Evolutionary conservation across 75 land plant genomes (phyloP).

Genomic region (Larix kaempferi): DNA sequence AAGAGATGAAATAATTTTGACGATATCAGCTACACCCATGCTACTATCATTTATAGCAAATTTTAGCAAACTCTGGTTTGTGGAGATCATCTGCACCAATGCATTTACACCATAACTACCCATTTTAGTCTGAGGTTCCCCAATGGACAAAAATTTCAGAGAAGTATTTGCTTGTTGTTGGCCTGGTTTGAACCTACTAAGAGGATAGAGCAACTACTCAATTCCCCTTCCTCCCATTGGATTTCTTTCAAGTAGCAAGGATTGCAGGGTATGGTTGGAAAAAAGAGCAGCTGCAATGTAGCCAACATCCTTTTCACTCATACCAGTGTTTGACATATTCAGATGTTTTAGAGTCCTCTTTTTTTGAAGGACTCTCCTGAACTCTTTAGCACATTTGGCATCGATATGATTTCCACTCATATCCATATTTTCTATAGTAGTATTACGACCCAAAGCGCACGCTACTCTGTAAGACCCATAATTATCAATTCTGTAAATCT

Average conservation of each 20-base stretch:
- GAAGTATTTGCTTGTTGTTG: constrained; percentile 61
- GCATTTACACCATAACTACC: constrained; percentile 44
- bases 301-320: constrained; percentile 48
- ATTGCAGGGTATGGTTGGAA: constrained; percentile 44
- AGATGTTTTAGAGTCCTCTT: constrained; percentile 43
- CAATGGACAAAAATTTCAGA: constrained; percentile 53
- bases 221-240: constrained; percentile 56
- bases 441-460: constrained; percentile 47
- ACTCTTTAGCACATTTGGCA: constrained; percentile 60
- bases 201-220: constrained; percentile 67
- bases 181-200: constrained; percentile 59
- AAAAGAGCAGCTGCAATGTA: constrained; percentile 65
- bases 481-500: constrained; percentile 35
- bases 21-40: constrained; percentile 46
- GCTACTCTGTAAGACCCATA: constrained; percentile 45
- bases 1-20: constrained; percentile 45
- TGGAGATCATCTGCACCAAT: constrained; percentile 45
- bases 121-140: constrained; percentile 50
- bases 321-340: constrained; percentile 40
- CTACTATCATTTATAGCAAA: constrained; percentile 48
- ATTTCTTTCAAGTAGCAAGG: constrained; percentile 54
- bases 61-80: constrained; percentile 46
- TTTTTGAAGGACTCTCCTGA: constrained; percentile 46
- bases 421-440: constrained; percentile 45
- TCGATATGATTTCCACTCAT: constrained; percentile 54